phyloP scores from a whole-genome alignment of 345 rosid species.

The Citrus hindsii region DNA sequence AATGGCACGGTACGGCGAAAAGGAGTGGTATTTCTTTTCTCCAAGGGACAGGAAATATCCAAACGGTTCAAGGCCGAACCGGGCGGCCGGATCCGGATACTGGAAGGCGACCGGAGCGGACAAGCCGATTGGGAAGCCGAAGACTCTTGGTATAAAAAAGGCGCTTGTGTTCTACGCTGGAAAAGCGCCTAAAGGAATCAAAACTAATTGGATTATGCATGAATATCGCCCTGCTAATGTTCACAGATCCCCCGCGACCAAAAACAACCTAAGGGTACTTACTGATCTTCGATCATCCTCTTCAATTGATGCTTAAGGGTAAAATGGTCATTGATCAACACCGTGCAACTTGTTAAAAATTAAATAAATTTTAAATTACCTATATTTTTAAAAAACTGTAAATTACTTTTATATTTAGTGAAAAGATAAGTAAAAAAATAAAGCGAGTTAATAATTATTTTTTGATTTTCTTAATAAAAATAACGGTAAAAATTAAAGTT shows the following conservation, averaged over 20 bases:
- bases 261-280: conserved; percentile 57
- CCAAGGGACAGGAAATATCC: conserved; percentile 89
- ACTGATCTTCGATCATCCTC: neutral
- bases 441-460: too few species aligned
- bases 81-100: conserved; percentile 84
- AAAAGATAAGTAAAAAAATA: too few species aligned
- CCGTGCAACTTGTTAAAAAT: too few species aligned
- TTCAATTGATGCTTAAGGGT: neutral
- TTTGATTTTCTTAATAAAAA: too few species aligned
- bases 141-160: conserved; percentile 71
- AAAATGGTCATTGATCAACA: neutral
- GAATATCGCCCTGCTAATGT: conserved; percentile 89
- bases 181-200: conserved; percentile 75
- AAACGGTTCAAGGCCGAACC: conserved; percentile 79
- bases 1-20: conserved; percentile 75
- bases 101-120: conserved; percentile 98
- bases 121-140: conserved; percentile 84
- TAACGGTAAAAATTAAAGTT: too few species aligned
- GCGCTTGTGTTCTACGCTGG: conserved; percentile 90
- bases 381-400: too few species aligned
- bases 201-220: conserved; percentile 98
- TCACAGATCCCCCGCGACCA: conserved; percentile 68
- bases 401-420: too few species aligned
- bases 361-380: too few species aligned
- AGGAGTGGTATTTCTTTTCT: conserved; percentile 93